Evolutionary conservation across 495 filamentous ascomycete species (phyloP).

Genomic region (Tirmania nivea): DNA sequence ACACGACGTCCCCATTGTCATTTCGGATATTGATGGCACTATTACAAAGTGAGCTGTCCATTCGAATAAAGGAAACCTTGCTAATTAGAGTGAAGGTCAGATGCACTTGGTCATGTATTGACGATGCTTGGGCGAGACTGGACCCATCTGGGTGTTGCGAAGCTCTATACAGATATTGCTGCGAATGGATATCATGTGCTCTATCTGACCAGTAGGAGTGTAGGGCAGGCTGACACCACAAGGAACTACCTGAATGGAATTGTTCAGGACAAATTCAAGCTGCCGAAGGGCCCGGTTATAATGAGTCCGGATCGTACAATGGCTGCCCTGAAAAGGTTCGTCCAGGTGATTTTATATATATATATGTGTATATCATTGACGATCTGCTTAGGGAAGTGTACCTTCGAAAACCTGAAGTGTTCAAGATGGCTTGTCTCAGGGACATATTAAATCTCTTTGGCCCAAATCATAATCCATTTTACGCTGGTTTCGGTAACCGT

Average conservation of each 20-base stretch:
- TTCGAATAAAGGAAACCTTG: not conserved
- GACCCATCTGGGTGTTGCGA: slow-evolving; percentile 92
- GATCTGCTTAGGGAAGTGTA: slow-evolving; percentile 45
- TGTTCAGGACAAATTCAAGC: slow-evolving; percentile 59
- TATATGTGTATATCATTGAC: not conserved
- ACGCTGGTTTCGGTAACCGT: slow-evolving; percentile 90
- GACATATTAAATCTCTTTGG: slow-evolving; percentile 81
- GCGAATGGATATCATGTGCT: slow-evolving; percentile 97
- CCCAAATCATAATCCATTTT: slow-evolving; percentile 65
- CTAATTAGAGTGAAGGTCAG: slow-evolving; percentile 31
- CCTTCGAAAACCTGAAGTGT: slow-evolving; percentile 87
- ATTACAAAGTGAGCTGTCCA: slow-evolving; percentile 55
- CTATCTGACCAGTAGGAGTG: slow-evolving; percentile 85
- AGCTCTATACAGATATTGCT: slow-evolving; percentile 86
- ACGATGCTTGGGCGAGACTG: slow-evolving; percentile 97
- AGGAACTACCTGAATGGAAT: slow-evolving; percentile 80
- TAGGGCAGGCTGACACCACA: slow-evolving; percentile 83
- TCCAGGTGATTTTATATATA: not conserved
- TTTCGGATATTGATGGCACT: slow-evolving; percentile 96
- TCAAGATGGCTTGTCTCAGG: slow-evolving; percentile 95
- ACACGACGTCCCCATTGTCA: slow-evolving; percentile 74
- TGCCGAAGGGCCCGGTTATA: slow-evolving; percentile 83
- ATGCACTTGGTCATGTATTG: slow-evolving; percentile 89
- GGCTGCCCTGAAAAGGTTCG: slow-evolving; percentile 60
- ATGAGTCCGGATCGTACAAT: slow-evolving; percentile 89